Conservation (phyloP, 2,329 filamentous ascomycete species). For the Aspergillus intermedius region DNA sequence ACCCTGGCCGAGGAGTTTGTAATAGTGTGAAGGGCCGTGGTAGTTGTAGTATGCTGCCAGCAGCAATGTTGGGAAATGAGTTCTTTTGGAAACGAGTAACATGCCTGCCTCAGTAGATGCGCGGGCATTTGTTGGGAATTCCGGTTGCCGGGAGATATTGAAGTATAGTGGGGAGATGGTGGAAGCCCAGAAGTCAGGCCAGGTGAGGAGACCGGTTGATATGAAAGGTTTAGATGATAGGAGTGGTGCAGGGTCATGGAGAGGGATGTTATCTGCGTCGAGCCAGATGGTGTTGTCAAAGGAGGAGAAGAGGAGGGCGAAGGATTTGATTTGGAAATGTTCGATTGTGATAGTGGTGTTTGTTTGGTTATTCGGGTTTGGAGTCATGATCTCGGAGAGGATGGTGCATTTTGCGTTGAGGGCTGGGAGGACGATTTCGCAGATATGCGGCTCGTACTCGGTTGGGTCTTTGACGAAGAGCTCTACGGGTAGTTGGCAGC, state of each 20-base stretch:
- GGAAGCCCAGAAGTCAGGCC: conserved; percentile 47
- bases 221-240: conserved; percentile 45
- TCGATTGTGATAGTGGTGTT: conserved; percentile 15
- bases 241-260: conserved; percentile 35
- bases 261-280: conserved; percentile 49
- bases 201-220: conserved; percentile 48
- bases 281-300: conserved; percentile 53
- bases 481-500: conserved; percentile 42
- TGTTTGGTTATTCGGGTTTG: conserved; percentile 27
- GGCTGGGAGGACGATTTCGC: conserved; percentile 27
- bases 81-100: conserved; percentile 28
- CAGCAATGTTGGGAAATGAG: conserved; percentile 23
- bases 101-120: conserved; percentile 29
- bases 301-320: conserved; percentile 50
- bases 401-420: conserved; percentile 33
- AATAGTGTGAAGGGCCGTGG: conserved; percentile 22
- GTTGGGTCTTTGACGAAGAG: conserved; percentile 27
- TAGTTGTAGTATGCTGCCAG: conserved; percentile 31
- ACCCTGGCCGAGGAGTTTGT: conserved; percentile 24
- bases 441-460: conserved; percentile 32
- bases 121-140: conserved; percentile 22
- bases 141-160: conserved; percentile 31
- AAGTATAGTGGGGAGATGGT: conserved; percentile 34
- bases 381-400: conserved; percentile 31
- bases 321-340: conserved; percentile 49